Evolutionary conservation across 2,329 filamentous ascomycete genomes (phyloP).

Genomic region (Chrysosporium keratinophilum): DNA sequence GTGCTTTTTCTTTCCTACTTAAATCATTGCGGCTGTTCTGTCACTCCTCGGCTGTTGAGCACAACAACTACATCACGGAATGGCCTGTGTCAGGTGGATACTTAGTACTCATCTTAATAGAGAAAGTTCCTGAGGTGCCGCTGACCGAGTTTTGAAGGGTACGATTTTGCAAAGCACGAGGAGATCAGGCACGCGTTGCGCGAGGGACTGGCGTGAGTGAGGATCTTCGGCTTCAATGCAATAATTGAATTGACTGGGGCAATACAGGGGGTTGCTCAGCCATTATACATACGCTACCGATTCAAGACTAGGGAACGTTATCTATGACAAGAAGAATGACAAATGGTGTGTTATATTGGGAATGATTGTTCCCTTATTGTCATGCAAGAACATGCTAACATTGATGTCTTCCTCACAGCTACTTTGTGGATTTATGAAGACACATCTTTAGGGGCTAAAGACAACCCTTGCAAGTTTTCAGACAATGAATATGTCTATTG

Average conservation of each 20-base stretch:
- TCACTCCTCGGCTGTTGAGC: conserved; percentile 4
- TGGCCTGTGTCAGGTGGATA: conserved; percentile 10
- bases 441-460: background rate
- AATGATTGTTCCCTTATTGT: background rate
- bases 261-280: conserved; percentile 2
- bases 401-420: background rate
- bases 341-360: conserved; percentile 3
- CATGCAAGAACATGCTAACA: background rate
- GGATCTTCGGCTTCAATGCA: background rate
- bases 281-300: background rate
- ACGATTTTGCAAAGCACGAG: conserved; percentile 3
- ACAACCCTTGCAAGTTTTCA: too few species aligned
- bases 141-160: conserved; percentile 5
- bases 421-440: conserved; percentile 8
- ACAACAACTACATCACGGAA: background rate
- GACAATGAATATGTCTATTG: too few species aligned
- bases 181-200: conserved; percentile 8
- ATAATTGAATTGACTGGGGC: background rate
- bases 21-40: conserved; percentile 1
- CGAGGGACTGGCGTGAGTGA: background rate
- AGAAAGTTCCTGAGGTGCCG: conserved; percentile 10
- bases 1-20: background rate
- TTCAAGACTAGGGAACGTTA: conserved; percentile 1
- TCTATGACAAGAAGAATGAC: conserved; percentile 11
- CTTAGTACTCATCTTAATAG: conserved; percentile 11